Evolutionary conservation across 768 basidiomycete genomes (phyloP).

Genomic region (Leccinum olivaceopallidum): DNA sequence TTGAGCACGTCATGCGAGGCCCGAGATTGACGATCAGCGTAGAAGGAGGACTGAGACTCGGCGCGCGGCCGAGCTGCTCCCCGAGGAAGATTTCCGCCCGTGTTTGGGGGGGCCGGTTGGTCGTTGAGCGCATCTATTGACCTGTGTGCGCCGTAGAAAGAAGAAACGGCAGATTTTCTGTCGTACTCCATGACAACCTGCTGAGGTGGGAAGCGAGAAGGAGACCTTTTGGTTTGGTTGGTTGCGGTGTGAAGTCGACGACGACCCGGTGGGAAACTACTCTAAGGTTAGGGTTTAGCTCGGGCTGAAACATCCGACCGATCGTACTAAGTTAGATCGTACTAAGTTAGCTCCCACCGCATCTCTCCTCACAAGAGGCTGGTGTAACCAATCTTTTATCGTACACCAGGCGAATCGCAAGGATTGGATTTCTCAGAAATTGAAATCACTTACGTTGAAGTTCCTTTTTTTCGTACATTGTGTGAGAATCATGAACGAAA

Average conservation of each 20-base stretch:
- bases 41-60: conserved; percentile 76
- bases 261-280: conserved; percentile 13
- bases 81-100: conserved; percentile 19
- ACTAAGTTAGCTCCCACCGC: too few relatives aligned
- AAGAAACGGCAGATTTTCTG: conserved; percentile 77
- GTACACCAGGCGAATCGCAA: background rate
- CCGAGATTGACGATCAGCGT: conserved; percentile 39
- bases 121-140: conserved; percentile 63
- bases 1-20: conserved; percentile 50
- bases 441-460: background rate
- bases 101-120: conserved; percentile 35
- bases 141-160: conserved; percentile 69
- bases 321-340: too few relatives aligned
- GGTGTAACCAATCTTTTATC: background rate
- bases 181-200: conserved; percentile 63
- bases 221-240: background rate
- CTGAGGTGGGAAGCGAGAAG: background rate
- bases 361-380: too few relatives aligned
- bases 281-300: conserved; percentile 29
- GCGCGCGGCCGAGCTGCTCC: conserved; percentile 48
- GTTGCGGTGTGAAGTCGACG: background rate
- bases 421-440: background rate
- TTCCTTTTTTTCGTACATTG: background rate
- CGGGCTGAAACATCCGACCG: conserved; percentile 4
- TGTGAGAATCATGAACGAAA: background rate